Base-by-base conservation (phyloP, 257 asterid genomes). In the Ehretia macrophylla region DNA sequence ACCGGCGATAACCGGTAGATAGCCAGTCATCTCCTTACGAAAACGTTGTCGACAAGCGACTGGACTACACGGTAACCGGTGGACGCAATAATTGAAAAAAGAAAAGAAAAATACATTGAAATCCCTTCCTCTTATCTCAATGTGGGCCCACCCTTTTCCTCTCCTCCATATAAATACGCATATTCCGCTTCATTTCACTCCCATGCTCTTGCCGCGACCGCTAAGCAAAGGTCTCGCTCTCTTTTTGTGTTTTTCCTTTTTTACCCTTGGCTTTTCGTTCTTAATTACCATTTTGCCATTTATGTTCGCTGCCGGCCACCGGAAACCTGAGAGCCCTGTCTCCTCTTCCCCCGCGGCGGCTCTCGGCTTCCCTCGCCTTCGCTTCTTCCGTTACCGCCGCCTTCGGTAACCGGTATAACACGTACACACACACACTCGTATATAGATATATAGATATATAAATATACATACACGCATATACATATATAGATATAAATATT, bases 361-460 rank as follows among this genome's bases (percentile, higher is more conserved):
- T 54, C 81, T 75, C 76, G 73, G 79, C 67, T 77, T 78, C 68
- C 79, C 80, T 64, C 68, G 79, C 57, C 48, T 45, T 65, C 79
- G 65, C 39, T 80, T 76, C 78, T 59, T 71, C 64, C 82, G 79
- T 60, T 66, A 69, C 73, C 80, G 77, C 63, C 84, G 84, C 63
- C 71, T 71, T 48, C 55, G 82, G 63, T 72, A 66, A 57, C 56
- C 58, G 40, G 50, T 16, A n/a, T n/a, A n/a, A n/a, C 10, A 14
- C 11, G n/a, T 64, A 8, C 27, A 17, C n/a, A 9, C 16, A 12
- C 10, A 38, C 10, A 17, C n/a, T 6, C 37, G 13, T 14, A 14
- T 14, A 42, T 0, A 21, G 0, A 27, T 23, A 51, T 32, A 20
- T 18, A 13, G n/a, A 0, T 14, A n/a, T 64, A 22, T 5, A 10